These are phyloP conservation scores for Calonectria montana DNA, from an alignment of 2,329 filamentous ascomycete genomes.

Conservation along the genomic window DNA sequence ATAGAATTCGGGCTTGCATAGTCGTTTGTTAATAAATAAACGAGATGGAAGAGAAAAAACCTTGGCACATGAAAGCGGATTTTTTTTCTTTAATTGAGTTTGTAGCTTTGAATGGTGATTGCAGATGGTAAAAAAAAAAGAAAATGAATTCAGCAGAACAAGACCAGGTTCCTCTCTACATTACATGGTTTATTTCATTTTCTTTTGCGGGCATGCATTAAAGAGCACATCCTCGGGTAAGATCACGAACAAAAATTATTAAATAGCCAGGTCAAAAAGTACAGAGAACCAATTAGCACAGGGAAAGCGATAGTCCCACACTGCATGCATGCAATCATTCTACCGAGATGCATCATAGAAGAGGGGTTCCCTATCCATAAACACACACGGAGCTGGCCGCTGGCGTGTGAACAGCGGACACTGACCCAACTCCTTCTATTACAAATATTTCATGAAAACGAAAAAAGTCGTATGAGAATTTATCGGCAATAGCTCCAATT, in stretches of 20 bases:
- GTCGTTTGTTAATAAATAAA: too few relatives aligned
- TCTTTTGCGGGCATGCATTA: neutral
- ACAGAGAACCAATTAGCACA: neutral
- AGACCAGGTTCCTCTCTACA: neutral
- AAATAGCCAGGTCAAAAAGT: neutral
- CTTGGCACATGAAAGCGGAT: too few relatives aligned
- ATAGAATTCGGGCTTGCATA: neutral
- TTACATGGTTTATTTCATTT: neutral
- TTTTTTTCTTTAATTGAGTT: neutral
- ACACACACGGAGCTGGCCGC: constrained; percentile 15
- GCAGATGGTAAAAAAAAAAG: neutral
- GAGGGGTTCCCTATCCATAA: neutral
- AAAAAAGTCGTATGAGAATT: constrained; percentile 33
- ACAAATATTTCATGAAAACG: neutral
- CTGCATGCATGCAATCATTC: neutral
- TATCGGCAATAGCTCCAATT: neutral
- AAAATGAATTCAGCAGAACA: neutral
- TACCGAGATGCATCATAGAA: neutral
- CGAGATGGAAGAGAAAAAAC: too few relatives aligned
- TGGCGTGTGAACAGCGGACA: constrained; percentile 1
- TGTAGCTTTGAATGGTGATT: neutral
- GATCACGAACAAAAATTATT: constrained; percentile 5
- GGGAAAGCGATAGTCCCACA: neutral
- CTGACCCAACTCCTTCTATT: neutral
- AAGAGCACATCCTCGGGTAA: too few relatives aligned